Base-by-base conservation (phyloP, 495 filamentous ascomycete species). In the Penicillium dipodomyicola region DNA sequence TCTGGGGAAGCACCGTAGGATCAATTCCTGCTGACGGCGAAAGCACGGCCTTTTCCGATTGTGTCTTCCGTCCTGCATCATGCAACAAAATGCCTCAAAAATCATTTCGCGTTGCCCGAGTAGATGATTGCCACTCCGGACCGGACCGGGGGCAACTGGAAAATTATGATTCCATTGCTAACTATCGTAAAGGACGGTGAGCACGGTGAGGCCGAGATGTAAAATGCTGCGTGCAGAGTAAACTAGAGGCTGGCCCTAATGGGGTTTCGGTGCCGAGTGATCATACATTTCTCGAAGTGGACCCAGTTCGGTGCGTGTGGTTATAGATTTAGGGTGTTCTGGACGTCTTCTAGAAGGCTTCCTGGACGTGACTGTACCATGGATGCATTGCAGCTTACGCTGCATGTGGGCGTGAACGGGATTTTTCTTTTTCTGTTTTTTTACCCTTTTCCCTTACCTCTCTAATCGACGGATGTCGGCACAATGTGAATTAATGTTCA, bases 71-170 rank as follows among this genome's bases (percentile, higher is more conserved):
- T 19, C 17, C 45, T 30, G 27, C 45, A 37, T 57, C 35, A 58
- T 50, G 62, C 57, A 56, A 51, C 58, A 62, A 69, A 67, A 66
- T 67, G 59, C 64, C 63, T 65, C 65, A 65, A 48, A 32, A 39
- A 12, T 48, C 25, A 8, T 8, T 15, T 11, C 6, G 27, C 27
- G 7, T 35, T 32, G 12, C 1, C 19, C 11, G 30, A 33, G 29
- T 23, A 53, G 39, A 48, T 6, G 25, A 20, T 39, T 51, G 48
- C 41, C 30, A 43, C 30, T 14, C 35, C 27, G 20, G 29, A 39
- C 23, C 43, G 25, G 27, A 29, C 5, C 51, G 41, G 56, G 56
- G 10, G 25, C 30, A 41, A 52, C 49, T 54, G 58, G 56, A 54
- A n/a, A 52, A 41, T 51, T 43, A 11, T 23, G 54, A 25, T 37